Evolutionary conservation across 805 yeast species (phyloP), one percentile per base, ranked within the genome.

Genomic region (Starmerella apis): DNA sequence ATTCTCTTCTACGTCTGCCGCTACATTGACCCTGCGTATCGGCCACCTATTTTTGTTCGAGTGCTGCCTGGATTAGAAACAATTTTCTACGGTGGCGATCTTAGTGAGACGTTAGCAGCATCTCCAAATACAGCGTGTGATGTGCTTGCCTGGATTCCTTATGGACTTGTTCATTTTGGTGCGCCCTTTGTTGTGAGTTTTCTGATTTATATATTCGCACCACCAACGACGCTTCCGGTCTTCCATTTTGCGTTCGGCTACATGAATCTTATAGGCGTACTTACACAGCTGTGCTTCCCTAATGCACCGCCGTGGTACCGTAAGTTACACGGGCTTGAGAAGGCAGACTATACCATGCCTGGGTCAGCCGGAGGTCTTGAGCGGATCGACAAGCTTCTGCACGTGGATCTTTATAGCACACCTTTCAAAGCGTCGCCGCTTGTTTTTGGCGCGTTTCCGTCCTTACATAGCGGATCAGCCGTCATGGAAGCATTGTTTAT

Each of bases 241-340:
- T 90, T 81, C 67, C 95, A 86, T 2, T 85, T 87, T 69, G 86
- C 96, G 3, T 88, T 92, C 69, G 98, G 98, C 11, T 86, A 83
- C 70, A 83, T 87, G 90, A 92, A 90, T 67, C 66, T 88, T 56
- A 65, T 79, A 46, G 97, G 96, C 39, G 96, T 90, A 28, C 61
- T 83, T 31, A 76, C 78, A 49, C 97, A 92, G 68, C 74, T 86
- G 57, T 55, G 80, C 4, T 86, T 86, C 64, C 95, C 98, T 5
- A 85, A 92, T 45, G 96, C 97, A 48, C 94, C 98, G 13, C 98
- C 98, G 18, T 90, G 98, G 98, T 90, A 90, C 65, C 83, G 85
- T 61, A 78, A 78, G 52, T 65, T 81, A 44, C 81, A 90, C 63
- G 96, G 95, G 1, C 73, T 88, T 52, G 81, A 78, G 48, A 92